Evolutionary conservation across 441 rosid species (phyloP).

Genomic region (Melastoma candidum): DNA sequence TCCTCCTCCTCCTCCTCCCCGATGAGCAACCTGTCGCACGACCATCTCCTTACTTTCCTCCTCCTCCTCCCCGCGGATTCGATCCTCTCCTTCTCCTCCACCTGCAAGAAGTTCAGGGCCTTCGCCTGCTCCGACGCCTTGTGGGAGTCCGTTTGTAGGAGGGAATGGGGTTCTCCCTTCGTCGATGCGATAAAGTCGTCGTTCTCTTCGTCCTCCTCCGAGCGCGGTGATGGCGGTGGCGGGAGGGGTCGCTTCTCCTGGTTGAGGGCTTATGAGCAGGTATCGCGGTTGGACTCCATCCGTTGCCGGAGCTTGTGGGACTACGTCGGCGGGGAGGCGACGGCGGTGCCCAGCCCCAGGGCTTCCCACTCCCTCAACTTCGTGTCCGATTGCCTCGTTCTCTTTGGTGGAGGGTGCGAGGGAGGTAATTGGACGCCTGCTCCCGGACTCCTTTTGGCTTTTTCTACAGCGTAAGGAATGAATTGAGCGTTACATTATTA

Average conservation of each 20-base stretch:
- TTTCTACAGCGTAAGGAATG: background rate
- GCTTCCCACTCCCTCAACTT: conserved; percentile 95
- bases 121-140: conserved; percentile 43
- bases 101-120: conserved; percentile 55
- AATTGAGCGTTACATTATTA: no score
- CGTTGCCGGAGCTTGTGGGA: conserved; percentile 41
- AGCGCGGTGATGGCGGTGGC: no score
- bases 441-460: background rate
- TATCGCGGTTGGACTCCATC: conserved; percentile 49
- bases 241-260: conserved; percentile 30
- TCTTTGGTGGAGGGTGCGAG: conserved; percentile 93
- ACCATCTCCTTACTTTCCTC: conserved; percentile 70
- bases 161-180: conserved; percentile 61
- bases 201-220: conserved; percentile 2
- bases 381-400: conserved; percentile 67
- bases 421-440: conserved; percentile 50
- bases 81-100: conserved; percentile 53
- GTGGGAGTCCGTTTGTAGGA: conserved; percentile 66
- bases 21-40: conserved; percentile 35
- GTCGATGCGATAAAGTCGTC: conserved; percentile 53
- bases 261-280: conserved; percentile 56
- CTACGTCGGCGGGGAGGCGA: conserved; percentile 21
- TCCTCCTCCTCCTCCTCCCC: conserved; percentile 13
- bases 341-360: conserved; percentile 51
- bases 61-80: conserved; percentile 74